Evolutionary conservation across 1,284 basidiomycete species (phyloP).

Genomic region (Ganoderma lingzhi): DNA sequence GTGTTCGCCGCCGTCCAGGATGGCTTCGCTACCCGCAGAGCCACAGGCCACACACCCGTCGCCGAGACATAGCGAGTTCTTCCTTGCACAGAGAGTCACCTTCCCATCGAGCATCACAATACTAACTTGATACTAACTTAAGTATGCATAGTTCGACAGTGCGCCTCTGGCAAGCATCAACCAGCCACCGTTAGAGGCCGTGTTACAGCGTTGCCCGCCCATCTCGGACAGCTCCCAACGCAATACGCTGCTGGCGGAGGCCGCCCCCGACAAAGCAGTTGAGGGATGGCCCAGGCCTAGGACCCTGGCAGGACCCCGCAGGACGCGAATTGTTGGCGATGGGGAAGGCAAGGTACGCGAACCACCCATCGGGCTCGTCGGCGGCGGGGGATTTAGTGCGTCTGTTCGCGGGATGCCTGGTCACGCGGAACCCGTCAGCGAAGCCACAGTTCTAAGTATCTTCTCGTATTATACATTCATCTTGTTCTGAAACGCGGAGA

Average conservation of each 20-base stretch:
- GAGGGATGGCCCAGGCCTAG: background rate
- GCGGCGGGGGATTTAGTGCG: background rate
- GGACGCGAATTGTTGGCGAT: background rate
- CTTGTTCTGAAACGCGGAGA: slow-evolving; percentile 24
- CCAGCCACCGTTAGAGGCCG: background rate
- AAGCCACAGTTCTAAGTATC: background rate
- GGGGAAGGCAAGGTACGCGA: background rate
- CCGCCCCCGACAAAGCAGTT: background rate
- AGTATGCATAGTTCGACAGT: background rate
- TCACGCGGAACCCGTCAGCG: slow-evolving; percentile 10
- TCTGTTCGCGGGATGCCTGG: background rate
- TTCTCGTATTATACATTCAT: slow-evolving; percentile 30
- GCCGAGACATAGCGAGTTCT: too few relatives aligned
- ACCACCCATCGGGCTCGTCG: background rate
- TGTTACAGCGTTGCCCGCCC: background rate
- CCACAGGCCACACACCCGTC: background rate
- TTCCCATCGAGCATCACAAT: background rate
- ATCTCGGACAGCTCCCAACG: background rate
- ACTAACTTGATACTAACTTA: too few relatives aligned
- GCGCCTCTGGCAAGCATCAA: background rate
- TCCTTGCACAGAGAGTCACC: too few relatives aligned
- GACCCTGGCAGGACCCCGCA: background rate
- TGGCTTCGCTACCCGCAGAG: background rate
- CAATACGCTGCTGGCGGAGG: too few relatives aligned
- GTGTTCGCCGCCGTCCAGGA: background rate